These are phyloP conservation scores for Leccinum obscurum DNA, from an alignment of 768 basidiomycete genomes.

Conservation along the genomic window DNA sequence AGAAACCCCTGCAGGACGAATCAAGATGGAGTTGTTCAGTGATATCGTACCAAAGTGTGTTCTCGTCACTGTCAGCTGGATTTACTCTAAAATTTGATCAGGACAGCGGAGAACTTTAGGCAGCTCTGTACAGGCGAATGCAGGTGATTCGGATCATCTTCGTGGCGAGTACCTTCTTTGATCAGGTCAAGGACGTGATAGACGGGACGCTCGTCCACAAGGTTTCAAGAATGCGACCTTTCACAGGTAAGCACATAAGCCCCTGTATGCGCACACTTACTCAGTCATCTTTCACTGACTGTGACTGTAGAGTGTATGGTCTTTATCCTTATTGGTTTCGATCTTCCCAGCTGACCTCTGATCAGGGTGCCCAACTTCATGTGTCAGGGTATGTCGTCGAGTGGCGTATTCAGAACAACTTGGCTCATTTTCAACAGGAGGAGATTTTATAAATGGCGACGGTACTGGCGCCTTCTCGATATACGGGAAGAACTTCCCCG, in stretches of 20 bases:
- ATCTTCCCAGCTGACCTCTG: constrained; percentile 8
- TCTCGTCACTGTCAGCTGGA: neutral
- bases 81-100: constrained; percentile 32
- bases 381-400: constrained; percentile 70
- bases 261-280: constrained; percentile 4
- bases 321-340: neutral
- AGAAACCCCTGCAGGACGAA: constrained; percentile 90
- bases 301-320: constrained; percentile 63
- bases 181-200: constrained; percentile 20
- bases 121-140: constrained; percentile 98
- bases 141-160: constrained; percentile 49
- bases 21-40: constrained; percentile 97
- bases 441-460: constrained; percentile 93
- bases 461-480: constrained; percentile 98
- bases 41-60: constrained; percentile 93
- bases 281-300: constrained; percentile 9
- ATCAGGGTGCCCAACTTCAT: constrained; percentile 88
- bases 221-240: constrained; percentile 92
- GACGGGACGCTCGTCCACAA: constrained; percentile 72
- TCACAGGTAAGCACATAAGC: constrained; percentile 63
- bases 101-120: constrained; percentile 97
- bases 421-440: constrained; percentile 49
- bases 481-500: constrained; percentile 92
- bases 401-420: neutral
- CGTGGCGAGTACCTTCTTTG: constrained; percentile 1